Base-by-base conservation (phyloP, 192 early-diverging fungal species). In the Kickxella alabastrina region DNA sequence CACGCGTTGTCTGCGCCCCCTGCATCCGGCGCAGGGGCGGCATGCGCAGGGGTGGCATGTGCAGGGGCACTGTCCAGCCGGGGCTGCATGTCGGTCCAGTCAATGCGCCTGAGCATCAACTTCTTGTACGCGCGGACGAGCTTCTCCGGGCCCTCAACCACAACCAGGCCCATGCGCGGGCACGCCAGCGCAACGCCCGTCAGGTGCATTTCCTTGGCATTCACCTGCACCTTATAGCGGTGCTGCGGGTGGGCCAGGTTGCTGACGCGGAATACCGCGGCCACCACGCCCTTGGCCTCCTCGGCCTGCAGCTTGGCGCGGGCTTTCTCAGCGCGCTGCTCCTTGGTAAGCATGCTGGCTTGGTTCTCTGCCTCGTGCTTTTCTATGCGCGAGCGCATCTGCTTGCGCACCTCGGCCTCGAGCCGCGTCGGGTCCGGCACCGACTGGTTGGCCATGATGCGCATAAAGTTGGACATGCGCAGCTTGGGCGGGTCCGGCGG, bases 81-180 rank as follows among this genome's bases (percentile, higher is more conserved):
- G 13, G 73, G 55, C 48, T 79, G 78, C 17, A 47, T 44, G 43
- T 63, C 52, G 14, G 54, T 74, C 97, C 97, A 99, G 62, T 98
- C 85, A 55, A 99, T 97, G 15, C 97, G 81, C 23, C 89, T 68
- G 10, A 97, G 78, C 97, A 99, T 93, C 18, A 99, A 75, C 54
- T 95, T 93, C 66, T 96, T 99, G 79, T 93, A 99, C 26, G 83
- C 80, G 54, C 90, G 90, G 56, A 97, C 79, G 2, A 80, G 83
- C 59, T 95, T 92, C 10, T 83, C 85, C 3, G 93, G 88, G 1
- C 97, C 97, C 72, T 99, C 97, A 4, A 94, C 94, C 37, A 95
- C 71, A 4, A 99, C 90, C 40, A 97, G 47, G 54, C 80, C 82
- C 63, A 84, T 81, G 4, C 82, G 86, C 2, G 85, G 81, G 54